Percentiles rank a stretch among this genome's conserved stretches.
These are phyloP conservation scores for Murraya koenigii DNA, from an alignment of 345 rosid species.

Conservation along the genomic window DNA sequence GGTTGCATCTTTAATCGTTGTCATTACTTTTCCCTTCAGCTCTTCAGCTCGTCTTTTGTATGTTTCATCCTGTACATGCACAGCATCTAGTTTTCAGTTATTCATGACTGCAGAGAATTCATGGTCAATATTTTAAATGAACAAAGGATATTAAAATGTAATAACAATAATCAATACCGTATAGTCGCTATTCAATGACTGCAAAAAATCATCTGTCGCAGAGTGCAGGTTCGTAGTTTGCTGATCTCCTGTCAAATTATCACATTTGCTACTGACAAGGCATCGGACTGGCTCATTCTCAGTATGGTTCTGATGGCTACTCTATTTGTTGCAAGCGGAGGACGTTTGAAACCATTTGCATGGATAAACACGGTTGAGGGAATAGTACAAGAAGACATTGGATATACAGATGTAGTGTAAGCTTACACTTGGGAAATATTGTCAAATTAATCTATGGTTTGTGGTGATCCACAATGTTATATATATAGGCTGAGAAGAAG, in stretches of 20 bases:
- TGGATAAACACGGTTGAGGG: not conserved
- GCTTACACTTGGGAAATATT: too few relatives aligned
- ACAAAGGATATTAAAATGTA: too few relatives aligned
- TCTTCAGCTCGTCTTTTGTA: too few relatives aligned
- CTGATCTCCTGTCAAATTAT: conserved; percentile 5
- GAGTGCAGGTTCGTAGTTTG: conserved; percentile 1
- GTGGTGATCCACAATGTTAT: not conserved
- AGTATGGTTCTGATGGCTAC: not conserved
- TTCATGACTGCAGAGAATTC: too few relatives aligned
- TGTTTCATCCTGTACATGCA: too few relatives aligned
- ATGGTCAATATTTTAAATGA: too few relatives aligned
- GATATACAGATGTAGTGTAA: too few relatives aligned
- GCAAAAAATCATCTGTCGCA: conserved; percentile 6
- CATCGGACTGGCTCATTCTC: not conserved
- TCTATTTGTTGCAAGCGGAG: not conserved
- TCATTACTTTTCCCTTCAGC: not conserved
- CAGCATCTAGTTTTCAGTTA: too few relatives aligned
- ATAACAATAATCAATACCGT: too few relatives aligned
- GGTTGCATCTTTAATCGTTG: too few relatives aligned
- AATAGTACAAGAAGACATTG: not conserved
- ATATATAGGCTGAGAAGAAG: not conserved
- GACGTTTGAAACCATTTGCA: not conserved
- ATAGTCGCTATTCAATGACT: not conserved
- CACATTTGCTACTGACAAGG: not conserved
- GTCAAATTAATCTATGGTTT: too few relatives aligned